A percentile compares a stretch with the other conserved stretches of the same genome.
phyloP scores from a whole-genome alignment of 805 yeast species.

The Kodamaea sagamina region DNA sequence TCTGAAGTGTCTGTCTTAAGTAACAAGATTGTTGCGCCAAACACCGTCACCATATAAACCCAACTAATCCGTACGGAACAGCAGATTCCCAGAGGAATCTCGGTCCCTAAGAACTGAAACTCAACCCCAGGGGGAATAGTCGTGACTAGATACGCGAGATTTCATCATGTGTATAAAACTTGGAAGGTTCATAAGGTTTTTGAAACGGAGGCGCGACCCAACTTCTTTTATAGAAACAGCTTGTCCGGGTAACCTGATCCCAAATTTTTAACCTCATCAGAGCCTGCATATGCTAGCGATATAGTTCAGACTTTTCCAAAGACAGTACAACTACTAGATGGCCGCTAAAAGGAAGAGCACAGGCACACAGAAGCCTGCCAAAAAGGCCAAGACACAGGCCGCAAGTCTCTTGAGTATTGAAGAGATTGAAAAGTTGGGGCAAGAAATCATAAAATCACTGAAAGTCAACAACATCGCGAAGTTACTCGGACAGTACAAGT shows the following conservation, averaged over 20 bases:
- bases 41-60: constrained; percentile 50
- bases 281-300: constrained; percentile 7
- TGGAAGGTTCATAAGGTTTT: constrained; percentile 59
- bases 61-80: constrained; percentile 35
- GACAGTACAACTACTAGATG: constrained; percentile 19
- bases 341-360: constrained; percentile 12
- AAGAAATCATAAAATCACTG: constrained; percentile 43
- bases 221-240: constrained; percentile 19
- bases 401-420: constrained; percentile 9
- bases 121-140: constrained; percentile 48
- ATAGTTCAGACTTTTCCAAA: constrained; percentile 2
- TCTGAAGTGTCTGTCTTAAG: constrained; percentile 42
- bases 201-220: constrained; percentile 15
- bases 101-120: constrained; percentile 24
- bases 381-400: constrained; percentile 12
- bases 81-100: constrained; percentile 38
- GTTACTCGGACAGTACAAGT: constrained; percentile 43
- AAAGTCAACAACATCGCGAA: constrained; percentile 57
- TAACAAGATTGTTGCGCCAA: constrained; percentile 54
- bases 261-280: constrained; percentile 9
- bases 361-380: constrained; percentile 8
- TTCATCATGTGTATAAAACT: constrained; percentile 65
- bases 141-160: constrained; percentile 51
- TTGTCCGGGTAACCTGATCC: constrained; percentile 25
- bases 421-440: constrained; percentile 25